Percentiles rank a stretch among this genome's conserved stretches.
Evolutionary conservation across 768 basidiomycete genomes (phyloP).

Genomic region (Thelephora ganbajun): DNA sequence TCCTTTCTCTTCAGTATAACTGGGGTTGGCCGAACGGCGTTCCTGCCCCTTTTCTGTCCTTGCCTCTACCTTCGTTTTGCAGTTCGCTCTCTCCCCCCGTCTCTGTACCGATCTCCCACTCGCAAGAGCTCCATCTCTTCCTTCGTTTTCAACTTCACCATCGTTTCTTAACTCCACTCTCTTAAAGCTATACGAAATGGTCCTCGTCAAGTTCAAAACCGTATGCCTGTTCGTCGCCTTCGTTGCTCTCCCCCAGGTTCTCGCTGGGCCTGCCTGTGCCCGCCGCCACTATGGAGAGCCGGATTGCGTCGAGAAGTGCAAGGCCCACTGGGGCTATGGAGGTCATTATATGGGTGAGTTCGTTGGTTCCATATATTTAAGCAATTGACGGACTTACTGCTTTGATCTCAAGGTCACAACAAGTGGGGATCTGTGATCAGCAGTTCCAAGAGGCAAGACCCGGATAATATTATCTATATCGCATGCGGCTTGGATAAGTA

Average conservation of each 20-base stretch:
- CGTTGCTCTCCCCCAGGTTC: slow-evolving; percentile 11
- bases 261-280: slow-evolving; percentile 15
- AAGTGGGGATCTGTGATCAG: slow-evolving; percentile 40
- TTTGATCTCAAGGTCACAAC: slow-evolving; percentile 28
- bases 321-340: slow-evolving; percentile 21
- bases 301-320: slow-evolving; percentile 12
- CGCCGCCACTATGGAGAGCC: slow-evolving; percentile 11
- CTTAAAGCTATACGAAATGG: too few relatives aligned
- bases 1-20: too few relatives aligned
- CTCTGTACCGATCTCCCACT: slow-evolving; percentile 3
- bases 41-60: neutral
- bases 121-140: neutral
- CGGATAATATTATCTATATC: slow-evolving; percentile 21
- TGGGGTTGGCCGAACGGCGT: too few relatives aligned
- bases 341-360: slow-evolving; percentile 29
- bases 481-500: slow-evolving; percentile 26
- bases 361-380: neutral
- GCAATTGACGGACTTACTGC: too few relatives aligned
- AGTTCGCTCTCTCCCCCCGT: slow-evolving; percentile 4
- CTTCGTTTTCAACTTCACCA: slow-evolving; percentile 9
- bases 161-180: slow-evolving; percentile 8
- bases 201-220: too few relatives aligned
- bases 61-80: slow-evolving; percentile 6
- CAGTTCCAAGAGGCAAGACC: slow-evolving; percentile 19
- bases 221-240: slow-evolving; percentile 6